phyloP scores from a whole-genome alignment of 2,329 filamentous ascomycete species.

The Elsinoe perseae region DNA sequence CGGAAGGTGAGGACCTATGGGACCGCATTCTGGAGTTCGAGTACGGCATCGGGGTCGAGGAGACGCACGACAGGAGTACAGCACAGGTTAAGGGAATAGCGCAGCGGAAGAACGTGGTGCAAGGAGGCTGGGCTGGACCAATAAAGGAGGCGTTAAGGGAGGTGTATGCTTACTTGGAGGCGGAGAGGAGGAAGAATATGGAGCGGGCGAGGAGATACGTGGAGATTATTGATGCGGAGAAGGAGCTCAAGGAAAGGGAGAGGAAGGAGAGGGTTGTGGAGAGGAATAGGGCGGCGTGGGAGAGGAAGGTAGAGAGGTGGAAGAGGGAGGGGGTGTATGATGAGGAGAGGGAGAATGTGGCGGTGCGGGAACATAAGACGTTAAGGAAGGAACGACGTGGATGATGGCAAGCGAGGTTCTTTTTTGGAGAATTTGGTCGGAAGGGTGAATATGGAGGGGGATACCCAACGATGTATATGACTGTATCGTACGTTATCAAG shows the following conservation, averaged over 20 bases:
- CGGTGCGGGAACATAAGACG: background rate
- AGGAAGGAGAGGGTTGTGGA: constrained; percentile 20
- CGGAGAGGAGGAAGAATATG: constrained; percentile 25
- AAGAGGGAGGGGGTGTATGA: constrained; percentile 1
- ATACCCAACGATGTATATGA: too few species aligned
- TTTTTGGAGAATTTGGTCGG: too few species aligned
- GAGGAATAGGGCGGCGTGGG: constrained; percentile 17
- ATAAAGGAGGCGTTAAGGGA: constrained; percentile 19
- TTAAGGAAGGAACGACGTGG: background rate
- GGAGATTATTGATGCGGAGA: constrained; percentile 43
- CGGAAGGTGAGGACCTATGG: constrained; percentile 42
- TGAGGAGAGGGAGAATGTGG: background rate
- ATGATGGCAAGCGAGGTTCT: too few species aligned
- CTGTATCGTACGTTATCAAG: too few species aligned
- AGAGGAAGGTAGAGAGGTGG: constrained; percentile 16
- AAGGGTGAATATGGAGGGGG: too few species aligned
- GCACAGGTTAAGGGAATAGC: background rate
- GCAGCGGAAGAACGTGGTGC: constrained; percentile 4
- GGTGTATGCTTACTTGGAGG: constrained; percentile 16
- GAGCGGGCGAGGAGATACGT: constrained; percentile 37
- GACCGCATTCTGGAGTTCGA: constrained; percentile 33
- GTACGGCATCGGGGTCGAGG: constrained; percentile 15
- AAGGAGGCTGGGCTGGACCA: constrained; percentile 28
- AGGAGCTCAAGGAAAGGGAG: constrained; percentile 35
- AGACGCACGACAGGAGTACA: constrained; percentile 16